These are phyloP conservation scores for Thielaviopsis euricoi DNA, from an alignment of 2,329 filamentous ascomycete genomes.

Conservation along the genomic window DNA sequence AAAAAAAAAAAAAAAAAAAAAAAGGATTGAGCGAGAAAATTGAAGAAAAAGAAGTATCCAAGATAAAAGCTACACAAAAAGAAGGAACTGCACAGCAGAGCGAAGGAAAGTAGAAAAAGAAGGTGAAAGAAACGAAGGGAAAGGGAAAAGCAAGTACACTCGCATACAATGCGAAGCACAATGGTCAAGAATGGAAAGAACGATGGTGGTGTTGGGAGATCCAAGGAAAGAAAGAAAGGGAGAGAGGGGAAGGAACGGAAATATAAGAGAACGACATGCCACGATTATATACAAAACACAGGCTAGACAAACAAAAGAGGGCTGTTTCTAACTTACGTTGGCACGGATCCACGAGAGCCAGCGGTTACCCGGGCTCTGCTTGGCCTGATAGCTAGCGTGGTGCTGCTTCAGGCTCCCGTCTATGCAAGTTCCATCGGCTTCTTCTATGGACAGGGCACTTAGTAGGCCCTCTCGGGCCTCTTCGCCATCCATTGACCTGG, in stretches of 20 bases:
- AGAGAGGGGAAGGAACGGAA: conserved; percentile 1
- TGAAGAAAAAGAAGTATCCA: background rate
- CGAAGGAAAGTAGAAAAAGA: conserved; percentile 2
- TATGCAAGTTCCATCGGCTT: background rate
- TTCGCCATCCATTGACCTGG: background rate
- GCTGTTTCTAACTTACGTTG: background rate
- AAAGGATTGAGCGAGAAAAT: too few species aligned
- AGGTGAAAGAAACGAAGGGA: conserved; percentile 1
- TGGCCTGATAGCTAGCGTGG: background rate
- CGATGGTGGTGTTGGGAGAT: conserved; percentile 8
- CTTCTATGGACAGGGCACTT: background rate
- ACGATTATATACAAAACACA: background rate
- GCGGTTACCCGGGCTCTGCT: background rate
- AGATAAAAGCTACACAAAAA: background rate
- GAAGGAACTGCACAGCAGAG: conserved; percentile 11
- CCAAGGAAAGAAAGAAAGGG: conserved; percentile 6
- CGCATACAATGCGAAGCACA: conserved; percentile 12
- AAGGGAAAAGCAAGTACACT: conserved; percentile 1
- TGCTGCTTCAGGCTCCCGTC: background rate
- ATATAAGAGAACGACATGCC: background rate
- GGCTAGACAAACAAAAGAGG: background rate
- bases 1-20: background rate
- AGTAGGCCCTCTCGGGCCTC: conserved; percentile 6
- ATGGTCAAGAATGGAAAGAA: conserved; percentile 12
- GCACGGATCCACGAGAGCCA: background rate